Evolutionary conservation across 495 filamentous ascomycete species (phyloP), one percentile per base, ranked within the genome.

Genomic region (Tuber indicum): DNA sequence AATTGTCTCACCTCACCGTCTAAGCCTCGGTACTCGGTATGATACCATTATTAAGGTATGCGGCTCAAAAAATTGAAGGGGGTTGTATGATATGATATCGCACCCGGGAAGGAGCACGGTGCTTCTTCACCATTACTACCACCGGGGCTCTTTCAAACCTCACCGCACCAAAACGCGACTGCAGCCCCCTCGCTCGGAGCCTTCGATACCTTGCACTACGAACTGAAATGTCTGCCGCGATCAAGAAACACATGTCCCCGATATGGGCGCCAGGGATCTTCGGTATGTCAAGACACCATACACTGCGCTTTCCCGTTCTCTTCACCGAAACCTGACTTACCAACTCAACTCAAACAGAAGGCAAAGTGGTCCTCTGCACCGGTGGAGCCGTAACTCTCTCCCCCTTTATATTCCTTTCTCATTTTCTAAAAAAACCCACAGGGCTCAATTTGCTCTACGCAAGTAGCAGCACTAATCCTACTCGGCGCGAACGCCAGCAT

Each of bases 401-500:
- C 92, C 89, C 92, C 75, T 93, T 93, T 32, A 84, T 97, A 47
- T 93, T 96, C 14, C 88, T 93, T 73, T 90, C 96, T 44, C 43
- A 42, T 8, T 47, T 14, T 52, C 75, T 75, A 36, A 66, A 26
- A 66, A 76, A 75, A 10, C 21, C 26, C 32, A 16, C 62, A 82
- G 75, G 96, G 96, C 52, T 91, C 93, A 21, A 99, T 99, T 80
- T 96, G 96, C 85, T 94, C 92, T 80, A 93, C 91, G 14, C 96
- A 98, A 85, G 96, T 97, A 58, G 90, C 93, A 74, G 96, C 94
- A 23, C 84, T 99, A 58, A 93, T 99, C 23, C 88, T 94, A 74
- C 92, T 99, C 46, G 96, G 96, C 75, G 94, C 93, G 52, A 91
- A 98, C 80, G 96, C 96, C 46, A 95, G 92, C 84, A 98, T 99